Evolutionary conservation across 164 flowering plant species (phyloP), one percentile per base, ranked within the genome.

Genomic region (Magnolia changhungtana): DNA sequence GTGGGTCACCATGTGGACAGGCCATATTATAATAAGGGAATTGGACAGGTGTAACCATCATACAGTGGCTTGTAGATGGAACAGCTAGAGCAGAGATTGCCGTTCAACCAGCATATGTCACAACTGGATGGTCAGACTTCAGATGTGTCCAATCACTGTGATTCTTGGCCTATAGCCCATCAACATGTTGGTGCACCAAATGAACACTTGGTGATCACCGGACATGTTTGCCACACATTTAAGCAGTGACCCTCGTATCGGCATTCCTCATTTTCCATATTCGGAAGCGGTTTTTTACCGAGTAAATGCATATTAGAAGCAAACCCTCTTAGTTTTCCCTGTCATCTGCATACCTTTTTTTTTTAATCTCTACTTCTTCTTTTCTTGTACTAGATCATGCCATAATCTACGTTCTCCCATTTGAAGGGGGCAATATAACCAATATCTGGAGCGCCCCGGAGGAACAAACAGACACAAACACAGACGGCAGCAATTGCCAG

Each of bases 401-500:
- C 98, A 74, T 55, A 90, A 71, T 72, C 78, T 81, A 93, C 74
- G 79, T 83, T 84, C 75, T 90, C 96, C 98, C 94, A 91, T 74
- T 78, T 86, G 76, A 87, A 90, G 16, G 91, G 93, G 69, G 82
- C 83, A 71, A 81, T 88, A 8, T 59, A 71, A 29, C 92, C 91
- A 73, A 86, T 80, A 24, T 85, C 79, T 0, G 92, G 91, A 11
- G 81, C 79, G 14, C 93, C 91, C 67, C 92, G 82, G 63, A 89
- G 74, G 84, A 91, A 87, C 67, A 93, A 66, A 77, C 96, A 91
- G 20, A 93, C 98, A 79, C 98, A 93, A 3, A 91, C 98, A 67
- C 98, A 93, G 7, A 93, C 93, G 19, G 98, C 94, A 29, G 96
- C 98, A 78, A 93, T 79, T 10, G 90, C 90, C 69, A 93, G 90